phyloP scores from a whole-genome alignment of 176 grass and related monocot species.

The Triticum aestivum region IWGSC_CS_RefSeq_v2.1 NC_057810.1:99127731-99128230 shows the following conservation, averaged over 20 bases:
- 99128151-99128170: constrained; percentile 89
- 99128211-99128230: constrained; percentile 96
- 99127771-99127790: not conserved
- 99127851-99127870: not conserved
- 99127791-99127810: not conserved
- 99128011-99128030: not conserved
- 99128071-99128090: constrained; percentile 8
- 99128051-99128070: constrained; percentile 3
- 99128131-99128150: constrained; percentile 91
- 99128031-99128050: not conserved
- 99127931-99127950: not conserved
- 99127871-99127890: not conserved
- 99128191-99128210: constrained; percentile 89
- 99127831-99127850: not conserved
- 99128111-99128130: constrained; percentile 99
- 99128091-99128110: constrained; percentile 32
- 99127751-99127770: not conserved
- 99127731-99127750: not conserved
- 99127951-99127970: not conserved
- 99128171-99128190: constrained; percentile 88
- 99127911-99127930: not conserved
- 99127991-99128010: not conserved
- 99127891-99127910: not conserved
- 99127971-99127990: not conserved
- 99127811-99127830: not conserved